Evolutionary conservation across 441 rosid species (phyloP), one percentile per base, ranked within the genome.

Genomic region (Corymbia calophylla): DNA sequence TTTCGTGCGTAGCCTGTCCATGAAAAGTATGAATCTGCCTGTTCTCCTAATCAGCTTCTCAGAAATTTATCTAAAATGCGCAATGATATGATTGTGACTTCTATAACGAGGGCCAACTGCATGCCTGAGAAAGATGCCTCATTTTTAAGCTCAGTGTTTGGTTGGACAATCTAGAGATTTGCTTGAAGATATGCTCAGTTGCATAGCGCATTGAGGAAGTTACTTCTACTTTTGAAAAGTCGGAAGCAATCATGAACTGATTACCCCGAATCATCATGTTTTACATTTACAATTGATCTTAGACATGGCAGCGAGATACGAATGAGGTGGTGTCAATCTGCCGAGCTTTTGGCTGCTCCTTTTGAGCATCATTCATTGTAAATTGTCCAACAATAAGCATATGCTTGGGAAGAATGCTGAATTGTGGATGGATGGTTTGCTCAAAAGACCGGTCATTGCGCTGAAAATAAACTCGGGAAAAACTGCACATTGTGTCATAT

Each of bases 201-300:
- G n/a, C 51, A 6, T 2, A 13, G 29, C 25, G 62, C 47, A 3
- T 35, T 47, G 4, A 70, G 27, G 12, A 32, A 18, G 80, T 18
- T 18, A 18, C 80, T 70, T 18, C 80, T 70, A 6, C 27, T 70
- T 5, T 32, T 10, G 27, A 68, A 8, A 16, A 17, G 14, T 32
- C 23, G 7, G 4, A 5, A 9, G 44, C 1, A 1, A 35, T 18
- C 11, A 18, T 2, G 80, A 68, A 25, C 80, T 68, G 39, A 32
- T 18, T 9, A 1, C 6, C 11, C 25, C 1, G 0, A 5, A 9
- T 18, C 47, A 0, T 56, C 23, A 5, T 11, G 62, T 56, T 4
- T 9, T 56, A 2, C 62, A 56, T 1, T 56, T 56, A 56, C 1
- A 23, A 56, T 56, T 13, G 81, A 70, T 70, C 15, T 19, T 70